Evolutionary conservation across 2,329 filamentous ascomycete species (phyloP).

Genomic region (Aspergillus piperis): DNA sequence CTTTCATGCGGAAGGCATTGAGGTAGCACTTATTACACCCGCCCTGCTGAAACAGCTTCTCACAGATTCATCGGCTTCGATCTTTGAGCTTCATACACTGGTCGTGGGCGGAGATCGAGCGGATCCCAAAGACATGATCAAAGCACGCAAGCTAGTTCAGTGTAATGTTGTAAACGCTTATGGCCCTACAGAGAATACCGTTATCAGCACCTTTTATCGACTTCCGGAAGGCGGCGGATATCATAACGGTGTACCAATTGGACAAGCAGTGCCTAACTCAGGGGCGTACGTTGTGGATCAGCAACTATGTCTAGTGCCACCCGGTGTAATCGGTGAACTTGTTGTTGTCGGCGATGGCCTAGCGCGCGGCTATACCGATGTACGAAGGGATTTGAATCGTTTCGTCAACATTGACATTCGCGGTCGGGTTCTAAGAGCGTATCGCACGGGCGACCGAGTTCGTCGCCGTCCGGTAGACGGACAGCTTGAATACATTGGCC

Average conservation of each 20-base stretch:
- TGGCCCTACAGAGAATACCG: constrained; percentile 8
- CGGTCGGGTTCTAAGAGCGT: background rate
- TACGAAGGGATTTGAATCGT: background rate
- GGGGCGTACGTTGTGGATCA: background rate
- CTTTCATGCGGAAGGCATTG: background rate
- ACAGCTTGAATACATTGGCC: constrained; percentile 5
- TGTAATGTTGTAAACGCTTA: background rate
- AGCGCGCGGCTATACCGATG: background rate
- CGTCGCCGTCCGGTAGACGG: constrained; percentile 4
- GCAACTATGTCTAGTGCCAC: background rate
- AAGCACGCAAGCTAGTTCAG: background rate
- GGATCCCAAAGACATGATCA: background rate
- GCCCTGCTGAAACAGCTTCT: background rate
- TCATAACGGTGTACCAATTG: background rate
- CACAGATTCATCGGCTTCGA: background rate
- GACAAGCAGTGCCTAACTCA: background rate
- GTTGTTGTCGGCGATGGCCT: constrained; percentile 1
- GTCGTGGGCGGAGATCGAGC: constrained; percentile 7
- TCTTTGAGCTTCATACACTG: background rate
- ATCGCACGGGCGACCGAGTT: constrained; percentile 1
- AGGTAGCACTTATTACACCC: background rate
- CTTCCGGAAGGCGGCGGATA: background rate
- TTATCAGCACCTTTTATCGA: background rate
- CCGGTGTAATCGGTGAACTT: constrained; percentile 7
- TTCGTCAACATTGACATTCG: background rate